A percentile compares a stretch with the other conserved stretches of the same genome.
Conservation (phyloP, 306 rosid species). For the Hippophae gyantsensis region DNA sequence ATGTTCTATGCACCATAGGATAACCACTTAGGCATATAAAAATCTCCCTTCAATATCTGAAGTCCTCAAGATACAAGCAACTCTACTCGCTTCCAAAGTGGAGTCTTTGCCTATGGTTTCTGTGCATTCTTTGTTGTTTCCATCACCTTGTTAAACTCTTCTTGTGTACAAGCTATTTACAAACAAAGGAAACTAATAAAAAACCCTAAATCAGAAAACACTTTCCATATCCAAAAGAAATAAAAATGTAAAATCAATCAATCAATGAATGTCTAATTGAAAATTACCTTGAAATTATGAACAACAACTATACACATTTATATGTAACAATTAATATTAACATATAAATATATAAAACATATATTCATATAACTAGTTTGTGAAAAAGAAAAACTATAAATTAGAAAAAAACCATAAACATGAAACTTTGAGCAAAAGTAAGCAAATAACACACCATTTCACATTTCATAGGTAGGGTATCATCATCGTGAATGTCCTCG, state of each 20-base stretch:
- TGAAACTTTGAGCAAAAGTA: too few species aligned
- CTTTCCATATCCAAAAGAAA: neutral
- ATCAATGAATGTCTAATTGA: neutral
- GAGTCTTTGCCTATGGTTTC: neutral
- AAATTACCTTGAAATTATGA: neutral
- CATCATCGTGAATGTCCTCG: too few species aligned
- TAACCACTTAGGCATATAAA: slow-evolving; percentile 58
- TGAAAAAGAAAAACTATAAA: too few species aligned
- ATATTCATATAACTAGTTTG: too few species aligned
- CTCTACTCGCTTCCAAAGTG: neutral
- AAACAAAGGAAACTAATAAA: neutral
- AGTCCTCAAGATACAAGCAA: slow-evolving; percentile 3
- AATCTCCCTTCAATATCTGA: slow-evolving; percentile 71
- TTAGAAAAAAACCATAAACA: too few species aligned
- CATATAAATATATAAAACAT: too few species aligned
- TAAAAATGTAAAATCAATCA: neutral
- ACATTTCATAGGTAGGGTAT: too few species aligned
- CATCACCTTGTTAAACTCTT: neutral
- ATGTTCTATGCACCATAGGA: slow-evolving; percentile 59
- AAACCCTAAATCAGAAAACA: neutral
- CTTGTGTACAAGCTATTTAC: neutral
- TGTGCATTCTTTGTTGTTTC: neutral
- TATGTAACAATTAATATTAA: too few species aligned
- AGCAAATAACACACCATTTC: too few species aligned
- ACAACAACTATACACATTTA: too few species aligned